A percentile compares a stretch with the other conserved stretches of the same genome.
phyloP scores from a whole-genome alignment of 169 alveolate species.

The Plasmodium relictum region DNA sequence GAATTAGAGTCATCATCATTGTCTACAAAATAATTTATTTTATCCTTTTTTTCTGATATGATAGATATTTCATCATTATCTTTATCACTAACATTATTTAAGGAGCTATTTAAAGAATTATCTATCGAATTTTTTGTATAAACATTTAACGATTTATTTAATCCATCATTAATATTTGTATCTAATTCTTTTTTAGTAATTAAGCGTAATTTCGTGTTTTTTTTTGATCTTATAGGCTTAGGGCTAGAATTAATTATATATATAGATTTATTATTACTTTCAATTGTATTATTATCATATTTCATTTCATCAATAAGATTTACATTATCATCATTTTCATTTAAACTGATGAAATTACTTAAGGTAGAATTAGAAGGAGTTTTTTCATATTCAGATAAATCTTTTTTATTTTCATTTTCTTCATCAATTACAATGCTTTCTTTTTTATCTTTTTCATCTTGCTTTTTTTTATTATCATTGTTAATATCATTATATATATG shows the following conservation, averaged over 20 bases:
- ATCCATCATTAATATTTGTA: neutral
- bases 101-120: conserved; percentile 52
- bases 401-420: conserved; percentile 12
- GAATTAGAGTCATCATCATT: conserved; percentile 68
- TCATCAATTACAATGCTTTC: neutral
- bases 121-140: conserved; percentile 23
- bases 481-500: neutral
- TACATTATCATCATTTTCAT: conserved; percentile 49
- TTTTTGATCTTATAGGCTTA: conserved; percentile 45
- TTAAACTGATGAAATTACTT: conserved; percentile 30
- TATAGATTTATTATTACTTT: conserved; percentile 5
- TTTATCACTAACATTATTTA: conserved; percentile 33
- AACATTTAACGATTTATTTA: conserved; percentile 15
- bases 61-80: conserved; percentile 62
- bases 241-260: conserved; percentile 72
- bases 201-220: conserved; percentile 2
- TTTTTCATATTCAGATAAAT: conserved; percentile 26
- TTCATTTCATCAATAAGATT: neutral
- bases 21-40: conserved; percentile 34
- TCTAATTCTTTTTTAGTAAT: conserved; percentile 16
- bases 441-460: neutral
- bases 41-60: conserved; percentile 55
- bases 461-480: neutral
- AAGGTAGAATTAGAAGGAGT: conserved; percentile 27
- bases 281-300: conserved; percentile 4